A percentile compares a stretch with the other conserved stretches of the same genome.
Evolutionary conservation across 352 stramenopile genomes (phyloP).

Genomic region (Stephanocyclus meneghinianus): DNA sequence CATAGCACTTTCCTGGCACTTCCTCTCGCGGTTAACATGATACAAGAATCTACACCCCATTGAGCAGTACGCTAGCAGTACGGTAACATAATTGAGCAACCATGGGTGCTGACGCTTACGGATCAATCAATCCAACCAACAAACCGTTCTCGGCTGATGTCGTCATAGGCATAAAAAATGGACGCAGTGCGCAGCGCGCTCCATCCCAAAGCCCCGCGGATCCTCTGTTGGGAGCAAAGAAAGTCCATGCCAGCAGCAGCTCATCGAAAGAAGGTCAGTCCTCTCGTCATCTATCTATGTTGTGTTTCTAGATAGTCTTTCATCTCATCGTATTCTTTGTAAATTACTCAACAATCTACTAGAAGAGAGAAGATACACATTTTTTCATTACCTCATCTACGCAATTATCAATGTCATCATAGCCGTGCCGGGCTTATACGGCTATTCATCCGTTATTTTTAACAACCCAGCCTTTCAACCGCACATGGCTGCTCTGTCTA

Average conservation of each 20-base stretch:
- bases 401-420: constrained; percentile 89
- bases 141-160: neutral
- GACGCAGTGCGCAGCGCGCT: neutral
- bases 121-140: neutral
- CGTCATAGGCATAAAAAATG: constrained; percentile 7
- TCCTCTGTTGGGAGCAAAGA: neutral
- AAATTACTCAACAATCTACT: neutral
- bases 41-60: too few species aligned
- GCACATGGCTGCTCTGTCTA: constrained; percentile 62
- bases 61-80: too few species aligned
- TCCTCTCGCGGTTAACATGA: too few species aligned
- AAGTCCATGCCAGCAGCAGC: neutral
- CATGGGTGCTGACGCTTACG: constrained; percentile 6
- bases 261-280: constrained; percentile 3
- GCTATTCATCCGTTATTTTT: constrained; percentile 92
- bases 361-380: constrained; percentile 17
- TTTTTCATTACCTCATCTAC: constrained; percentile 52
- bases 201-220: neutral
- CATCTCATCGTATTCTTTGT: neutral
- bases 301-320: neutral
- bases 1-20: too few species aligned
- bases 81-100: neutral
- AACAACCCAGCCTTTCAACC: constrained; percentile 85
- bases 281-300: neutral
- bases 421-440: constrained; percentile 90